These are phyloP conservation scores for Tephrocybe sp. DNA, from an alignment of 768 basidiomycete species.

Conservation along the genomic window DNA sequence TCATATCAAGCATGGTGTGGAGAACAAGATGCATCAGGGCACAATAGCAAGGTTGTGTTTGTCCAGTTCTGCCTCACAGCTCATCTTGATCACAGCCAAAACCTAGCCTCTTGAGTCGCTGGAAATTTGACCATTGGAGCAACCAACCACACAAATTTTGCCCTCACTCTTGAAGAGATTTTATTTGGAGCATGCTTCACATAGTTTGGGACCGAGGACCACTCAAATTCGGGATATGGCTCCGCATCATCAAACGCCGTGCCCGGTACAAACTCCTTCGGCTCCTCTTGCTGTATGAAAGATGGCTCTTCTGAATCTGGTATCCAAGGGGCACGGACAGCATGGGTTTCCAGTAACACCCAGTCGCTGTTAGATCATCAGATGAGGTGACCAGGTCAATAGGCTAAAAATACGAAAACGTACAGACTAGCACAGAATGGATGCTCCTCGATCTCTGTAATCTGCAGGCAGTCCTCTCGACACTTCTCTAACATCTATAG, in stretches of 20 bases:
- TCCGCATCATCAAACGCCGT: conserved; percentile 2
- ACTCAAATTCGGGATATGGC: conserved; percentile 9
- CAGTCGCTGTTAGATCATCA: conserved; percentile 13
- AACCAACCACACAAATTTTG: too few relatives aligned
- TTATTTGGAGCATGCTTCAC: too few relatives aligned
- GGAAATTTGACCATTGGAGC: too few relatives aligned
- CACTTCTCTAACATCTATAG: conserved; percentile 15
- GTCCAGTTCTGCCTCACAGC: too few relatives aligned
- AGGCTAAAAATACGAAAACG: not conserved
- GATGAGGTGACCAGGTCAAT: conserved; percentile 4
- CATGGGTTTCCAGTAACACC: conserved; percentile 10
- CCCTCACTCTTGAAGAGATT: too few relatives aligned
- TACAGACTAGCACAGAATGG: conserved; percentile 13
- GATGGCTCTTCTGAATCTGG: not conserved
- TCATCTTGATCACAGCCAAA: too few relatives aligned
- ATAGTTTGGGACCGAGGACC: too few relatives aligned
- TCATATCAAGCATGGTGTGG: too few relatives aligned
- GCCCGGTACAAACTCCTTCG: not conserved
- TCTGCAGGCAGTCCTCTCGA: conserved; percentile 7
- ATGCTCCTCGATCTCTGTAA: conserved; percentile 8
- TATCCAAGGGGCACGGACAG: conserved; percentile 8
- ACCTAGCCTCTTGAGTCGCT: too few relatives aligned
- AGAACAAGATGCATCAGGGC: too few relatives aligned
- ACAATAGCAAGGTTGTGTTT: too few relatives aligned
- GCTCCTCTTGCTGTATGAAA: not conserved